Evolutionary conservation across 108 stramenopile species (phyloP).

Genomic region (Asterionellopsis glacialis): DNA sequence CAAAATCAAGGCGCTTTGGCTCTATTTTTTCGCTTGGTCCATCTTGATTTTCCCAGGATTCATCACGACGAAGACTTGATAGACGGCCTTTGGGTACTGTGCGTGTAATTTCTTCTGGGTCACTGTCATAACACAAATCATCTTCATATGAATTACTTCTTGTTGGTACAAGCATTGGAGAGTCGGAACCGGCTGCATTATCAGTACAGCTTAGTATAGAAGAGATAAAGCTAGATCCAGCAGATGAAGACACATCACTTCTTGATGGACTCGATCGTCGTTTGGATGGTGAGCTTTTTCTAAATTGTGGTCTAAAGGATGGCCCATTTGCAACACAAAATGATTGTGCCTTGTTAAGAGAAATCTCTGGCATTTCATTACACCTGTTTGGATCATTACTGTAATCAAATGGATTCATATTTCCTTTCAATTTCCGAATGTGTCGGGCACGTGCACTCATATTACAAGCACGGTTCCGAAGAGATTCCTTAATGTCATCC

Average conservation of each 20-base stretch:
- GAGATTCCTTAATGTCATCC: constrained; percentile 11
- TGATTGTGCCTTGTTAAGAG: constrained; percentile 15
- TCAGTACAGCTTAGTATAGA: constrained; percentile 15
- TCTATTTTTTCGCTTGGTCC: not conserved
- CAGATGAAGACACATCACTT: not conserved
- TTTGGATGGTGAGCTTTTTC: not conserved
- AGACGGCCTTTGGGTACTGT: not conserved
- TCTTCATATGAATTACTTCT: constrained; percentile 8
- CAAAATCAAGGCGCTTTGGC: not conserved
- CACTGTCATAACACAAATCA: constrained; percentile 36
- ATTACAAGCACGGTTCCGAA: constrained; percentile 24
- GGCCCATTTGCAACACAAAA: constrained; percentile 15
- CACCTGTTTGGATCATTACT: constrained; percentile 10
- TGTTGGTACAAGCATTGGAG: not conserved
- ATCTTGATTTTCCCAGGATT: not conserved
- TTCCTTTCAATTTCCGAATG: constrained; percentile 18
- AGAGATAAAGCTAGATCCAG: not conserved
- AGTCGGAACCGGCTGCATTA: not conserved
- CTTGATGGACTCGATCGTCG: not conserved
- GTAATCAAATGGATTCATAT: constrained; percentile 29
- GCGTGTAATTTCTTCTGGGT: constrained; percentile 43
- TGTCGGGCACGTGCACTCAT: constrained; percentile 15
- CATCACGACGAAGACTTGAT: not conserved
- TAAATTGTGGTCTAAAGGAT: too few species aligned
- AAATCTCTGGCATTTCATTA: constrained; percentile 1